Evolutionary conservation across 2,329 filamentous ascomycete species (phyloP).

Genomic region (Sporothrix phasma): DNA sequence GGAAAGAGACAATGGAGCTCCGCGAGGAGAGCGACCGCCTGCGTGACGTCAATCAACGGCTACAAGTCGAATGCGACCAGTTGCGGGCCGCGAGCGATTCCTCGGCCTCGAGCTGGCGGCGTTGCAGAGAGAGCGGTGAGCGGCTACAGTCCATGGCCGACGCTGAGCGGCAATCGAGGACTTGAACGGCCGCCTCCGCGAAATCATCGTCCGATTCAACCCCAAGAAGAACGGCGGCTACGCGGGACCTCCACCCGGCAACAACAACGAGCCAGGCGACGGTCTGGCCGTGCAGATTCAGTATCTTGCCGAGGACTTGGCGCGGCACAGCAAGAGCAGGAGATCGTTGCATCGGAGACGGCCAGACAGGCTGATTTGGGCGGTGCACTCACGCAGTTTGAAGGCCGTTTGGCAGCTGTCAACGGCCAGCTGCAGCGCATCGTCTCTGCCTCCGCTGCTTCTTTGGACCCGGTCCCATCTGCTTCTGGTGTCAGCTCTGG

Average conservation of each 20-base stretch:
- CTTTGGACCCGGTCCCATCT: slow-evolving; percentile 46
- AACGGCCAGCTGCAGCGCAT: slow-evolving; percentile 55
- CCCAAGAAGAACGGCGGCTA: slow-evolving; percentile 43
- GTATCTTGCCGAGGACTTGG: slow-evolving; percentile 58
- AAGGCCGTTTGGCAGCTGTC: slow-evolving; percentile 49
- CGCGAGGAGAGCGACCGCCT: slow-evolving; percentile 32
- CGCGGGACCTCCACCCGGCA: slow-evolving; percentile 32
- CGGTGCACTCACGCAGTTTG: slow-evolving; percentile 31
- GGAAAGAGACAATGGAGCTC: slow-evolving; percentile 43
- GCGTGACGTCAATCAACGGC: slow-evolving; percentile 14
- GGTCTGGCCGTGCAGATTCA: slow-evolving; percentile 51
- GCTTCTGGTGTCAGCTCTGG: slow-evolving; percentile 43
- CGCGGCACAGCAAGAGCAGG: slow-evolving; percentile 49
- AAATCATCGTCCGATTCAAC: slow-evolving; percentile 55
- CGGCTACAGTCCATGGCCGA: slow-evolving; percentile 45
- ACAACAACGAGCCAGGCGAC: slow-evolving; percentile 34
- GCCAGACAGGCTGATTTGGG: slow-evolving; percentile 21
- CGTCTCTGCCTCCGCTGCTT: slow-evolving; percentile 35
- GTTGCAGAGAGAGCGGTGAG: slow-evolving; percentile 28
- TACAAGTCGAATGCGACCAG: slow-evolving; percentile 25
- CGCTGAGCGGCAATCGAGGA: slow-evolving; percentile 57
- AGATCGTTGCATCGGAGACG: slow-evolving; percentile 19
- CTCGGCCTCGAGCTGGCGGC: slow-evolving; percentile 29
- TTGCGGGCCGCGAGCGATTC: slow-evolving; percentile 28
- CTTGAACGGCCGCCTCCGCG: slow-evolving; percentile 56